These are phyloP conservation scores for Cryptosporidium viatorum DNA, from an alignment of 169 alveolate species.

Conservation along the genomic window DNA sequence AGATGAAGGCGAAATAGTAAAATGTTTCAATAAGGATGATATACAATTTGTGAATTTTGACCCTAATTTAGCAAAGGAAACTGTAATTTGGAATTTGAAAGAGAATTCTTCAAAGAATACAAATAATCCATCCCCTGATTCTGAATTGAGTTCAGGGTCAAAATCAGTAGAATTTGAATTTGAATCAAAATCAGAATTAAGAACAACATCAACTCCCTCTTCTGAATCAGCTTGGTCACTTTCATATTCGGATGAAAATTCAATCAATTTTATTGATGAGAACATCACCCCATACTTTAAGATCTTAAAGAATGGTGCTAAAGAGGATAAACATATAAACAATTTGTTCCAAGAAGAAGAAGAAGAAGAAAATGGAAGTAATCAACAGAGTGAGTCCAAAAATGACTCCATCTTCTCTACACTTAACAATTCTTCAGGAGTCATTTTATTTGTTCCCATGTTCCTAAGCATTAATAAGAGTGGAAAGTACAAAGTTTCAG, in stretches of 20 bases:
- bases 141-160: not conserved
- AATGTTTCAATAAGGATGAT: too few relatives aligned
- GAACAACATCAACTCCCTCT: not conserved
- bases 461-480: constrained; percentile 17
- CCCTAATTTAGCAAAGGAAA: not conserved
- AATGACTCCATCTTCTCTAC: not conserved
- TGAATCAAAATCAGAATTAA: not conserved
- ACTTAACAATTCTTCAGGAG: not conserved
- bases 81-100: not conserved
- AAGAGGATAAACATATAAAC: too few relatives aligned
- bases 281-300: constrained; percentile 3
- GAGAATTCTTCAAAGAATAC: not conserved
- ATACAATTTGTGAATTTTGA: not conserved
- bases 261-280: not conserved
- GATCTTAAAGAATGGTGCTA: not conserved
- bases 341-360: not conserved
- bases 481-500: constrained; percentile 30
- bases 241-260: not conserved
- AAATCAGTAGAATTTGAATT: not conserved
- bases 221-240: not conserved
- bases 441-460: constrained; percentile 18
- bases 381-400: not conserved
- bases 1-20: not conserved
- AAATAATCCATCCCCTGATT: not conserved
- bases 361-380: not conserved